Base-by-base conservation (phyloP, 768 basidiomycete species). In the Leccinum rimulosum region DNA sequence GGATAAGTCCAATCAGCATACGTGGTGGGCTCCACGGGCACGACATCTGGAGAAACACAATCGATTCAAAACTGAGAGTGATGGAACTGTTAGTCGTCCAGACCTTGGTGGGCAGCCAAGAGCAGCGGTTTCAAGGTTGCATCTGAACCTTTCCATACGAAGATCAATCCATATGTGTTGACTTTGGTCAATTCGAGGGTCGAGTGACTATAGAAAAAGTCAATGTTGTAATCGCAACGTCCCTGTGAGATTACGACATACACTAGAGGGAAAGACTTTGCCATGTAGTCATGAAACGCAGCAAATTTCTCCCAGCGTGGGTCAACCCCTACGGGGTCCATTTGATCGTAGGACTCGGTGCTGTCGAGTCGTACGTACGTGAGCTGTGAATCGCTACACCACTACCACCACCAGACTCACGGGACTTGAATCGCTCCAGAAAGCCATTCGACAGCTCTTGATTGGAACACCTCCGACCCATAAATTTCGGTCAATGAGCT, bases 101-200 rank as follows among this genome's bases (percentile, higher is more conserved):
- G 19, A 89, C 80, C 83, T 71, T 84, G 82, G 62, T 85, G 83
- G 6, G 74, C 82, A 28, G 78, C 70, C 19, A 85, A 68, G 17
- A 88, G 76, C 3, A 87, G 59, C 0, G 87, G 88, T 69, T 86
- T 85, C 61, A 79, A 78, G 5, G 73, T 55, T 52, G 80, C 72
- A 57, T 65, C 61, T 14, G 77, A 77, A 27, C 86, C 87, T 48
- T 79, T 72, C 84, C 85, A 88, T 6, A 79, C 75, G 62, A 80
- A 84, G 2, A 88, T 73, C 11, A 88, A 74, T 0, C 82, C 88
- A 52, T 84, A 84, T 0, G 82, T 85, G 64, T 86, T 86, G 60
- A 89, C 80, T 61, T 80, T 82, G 3, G 81, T 81, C 56, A 87
- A 71, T 43, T 77, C 62, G 8, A 88, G 76, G 22, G 72, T 75